Percentiles rank a stretch among this genome's conserved stretches.
Evolutionary conservation across 192 early-diverging fungal species (phyloP).

Genomic region (Umbelopsis sp.): DNA sequence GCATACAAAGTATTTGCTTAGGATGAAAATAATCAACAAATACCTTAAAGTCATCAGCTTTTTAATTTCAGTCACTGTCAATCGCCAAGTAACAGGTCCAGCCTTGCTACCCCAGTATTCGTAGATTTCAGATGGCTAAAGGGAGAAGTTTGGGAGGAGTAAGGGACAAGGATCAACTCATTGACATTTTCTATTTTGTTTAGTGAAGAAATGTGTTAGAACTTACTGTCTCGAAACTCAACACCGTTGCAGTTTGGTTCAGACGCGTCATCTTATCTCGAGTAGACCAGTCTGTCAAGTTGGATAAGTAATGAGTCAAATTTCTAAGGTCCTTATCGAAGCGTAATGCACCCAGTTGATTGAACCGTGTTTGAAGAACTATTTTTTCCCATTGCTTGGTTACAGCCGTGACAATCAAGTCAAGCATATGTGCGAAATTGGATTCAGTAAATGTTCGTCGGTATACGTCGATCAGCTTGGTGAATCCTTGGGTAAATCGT

Average conservation of each 20-base stretch:
- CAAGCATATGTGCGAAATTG: constrained; percentile 72
- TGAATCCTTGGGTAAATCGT: constrained; percentile 76
- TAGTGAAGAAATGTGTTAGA: constrained; percentile 2
- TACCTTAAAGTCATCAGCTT: constrained; percentile 68
- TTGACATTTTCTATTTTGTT: not conserved
- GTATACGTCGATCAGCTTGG: constrained; percentile 28
- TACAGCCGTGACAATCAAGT: constrained; percentile 67
- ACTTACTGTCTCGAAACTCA: constrained; percentile 75
- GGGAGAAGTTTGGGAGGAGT: not conserved
- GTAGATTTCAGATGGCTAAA: constrained; percentile 62
- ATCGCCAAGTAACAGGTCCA: constrained; percentile 68
- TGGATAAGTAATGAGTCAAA: constrained; percentile 66
- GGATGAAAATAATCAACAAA: not conserved
- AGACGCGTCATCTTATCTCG: constrained; percentile 82
- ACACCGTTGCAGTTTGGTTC: constrained; percentile 78
- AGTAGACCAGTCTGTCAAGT: constrained; percentile 57
- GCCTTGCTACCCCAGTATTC: constrained; percentile 70
- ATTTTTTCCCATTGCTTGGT: constrained; percentile 86
- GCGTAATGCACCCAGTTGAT: constrained; percentile 86
- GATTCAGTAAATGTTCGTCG: constrained; percentile 61
- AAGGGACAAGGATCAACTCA: not conserved
- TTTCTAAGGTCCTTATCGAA: constrained; percentile 92
- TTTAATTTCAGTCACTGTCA: constrained; percentile 68
- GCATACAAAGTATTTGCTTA: not conserved
- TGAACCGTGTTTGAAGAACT: constrained; percentile 85